Conservation (phyloP, 208 protist genomes). For the Naegleria fowleri region DNA sequence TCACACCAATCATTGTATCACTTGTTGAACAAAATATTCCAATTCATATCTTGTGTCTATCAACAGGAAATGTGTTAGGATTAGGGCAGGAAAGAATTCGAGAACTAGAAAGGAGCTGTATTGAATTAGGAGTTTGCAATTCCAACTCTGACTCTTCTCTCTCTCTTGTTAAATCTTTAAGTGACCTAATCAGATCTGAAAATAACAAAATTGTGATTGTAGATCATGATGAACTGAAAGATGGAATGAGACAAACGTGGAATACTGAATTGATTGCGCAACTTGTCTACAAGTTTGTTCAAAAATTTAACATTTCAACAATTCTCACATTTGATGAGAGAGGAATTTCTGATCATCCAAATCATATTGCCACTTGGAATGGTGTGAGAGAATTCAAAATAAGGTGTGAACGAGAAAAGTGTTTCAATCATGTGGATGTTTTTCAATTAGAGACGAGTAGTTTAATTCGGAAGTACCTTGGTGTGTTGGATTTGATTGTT, state of each 20-base stretch:
- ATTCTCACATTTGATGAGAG: slow-evolving; percentile 87
- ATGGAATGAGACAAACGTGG: slow-evolving; percentile 74
- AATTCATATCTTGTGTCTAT: slow-evolving; percentile 83
- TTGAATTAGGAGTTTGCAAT: not conserved
- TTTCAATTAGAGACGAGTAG: not conserved
- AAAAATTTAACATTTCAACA: slow-evolving; percentile 15
- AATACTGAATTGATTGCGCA: slow-evolving; percentile 46
- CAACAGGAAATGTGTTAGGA: slow-evolving; percentile 73
- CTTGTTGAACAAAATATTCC: not conserved
- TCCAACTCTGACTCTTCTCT: not conserved
- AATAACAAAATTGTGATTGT: slow-evolving; percentile 56
- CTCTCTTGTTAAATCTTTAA: slow-evolving; percentile 46
- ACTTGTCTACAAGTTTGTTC: slow-evolving; percentile 42
- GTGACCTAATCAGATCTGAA: slow-evolving; percentile 49
- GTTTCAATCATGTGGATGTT: not conserved
- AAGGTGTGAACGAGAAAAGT: slow-evolving; percentile 29
- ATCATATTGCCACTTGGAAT: slow-evolving; percentile 82
- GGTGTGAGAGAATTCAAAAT: slow-evolving; percentile 48
- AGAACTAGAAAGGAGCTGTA: slow-evolving; percentile 71
- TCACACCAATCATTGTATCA: not conserved
- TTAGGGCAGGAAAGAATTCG: slow-evolving; percentile 62
- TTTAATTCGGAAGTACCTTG: slow-evolving; percentile 8
- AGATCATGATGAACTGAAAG: slow-evolving; percentile 67
- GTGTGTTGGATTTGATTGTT: slow-evolving; percentile 38
- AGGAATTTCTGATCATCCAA: slow-evolving; percentile 87